phyloP scores from a whole-genome alignment of 1,284 basidiomycete species.

The Fomitiporia mediterranea region DNA sequence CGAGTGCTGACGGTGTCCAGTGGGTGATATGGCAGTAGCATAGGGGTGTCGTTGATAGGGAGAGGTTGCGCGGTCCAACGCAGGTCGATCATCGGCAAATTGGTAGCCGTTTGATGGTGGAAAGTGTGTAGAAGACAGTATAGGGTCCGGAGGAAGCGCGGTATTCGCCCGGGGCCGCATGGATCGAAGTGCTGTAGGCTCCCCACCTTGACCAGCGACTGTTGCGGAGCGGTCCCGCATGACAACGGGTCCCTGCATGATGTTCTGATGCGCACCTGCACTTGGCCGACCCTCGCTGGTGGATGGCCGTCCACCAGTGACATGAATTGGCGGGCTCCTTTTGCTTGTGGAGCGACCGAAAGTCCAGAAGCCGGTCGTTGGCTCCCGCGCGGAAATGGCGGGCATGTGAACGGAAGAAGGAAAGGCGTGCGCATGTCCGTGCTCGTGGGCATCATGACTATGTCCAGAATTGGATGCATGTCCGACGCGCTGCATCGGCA shows the following conservation, averaged over 20 bases:
- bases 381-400: conserved; percentile 2
- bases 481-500: conserved; percentile 17
- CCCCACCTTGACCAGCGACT: conserved; percentile 1
- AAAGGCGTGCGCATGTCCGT: background rate
- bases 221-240: conserved; percentile 18
- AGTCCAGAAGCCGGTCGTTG: conserved; percentile 20
- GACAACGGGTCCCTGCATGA: background rate
- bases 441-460: conserved; percentile 10
- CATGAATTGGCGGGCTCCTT: conserved; percentile 4
- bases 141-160: background rate
- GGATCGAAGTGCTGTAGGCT: background rate
- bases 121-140: background rate
- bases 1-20: conserved; percentile 18
- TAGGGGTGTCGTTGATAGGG: conserved; percentile 36
- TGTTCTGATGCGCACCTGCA: conserved; percentile 7
- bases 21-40: conserved; percentile 39
- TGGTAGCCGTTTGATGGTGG: background rate
- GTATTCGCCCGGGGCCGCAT: conserved; percentile 14
- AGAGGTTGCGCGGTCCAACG: background rate
- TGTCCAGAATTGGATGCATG: conserved; percentile 16
- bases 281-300: conserved; percentile 18
- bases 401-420: background rate
- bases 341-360: conserved; percentile 14
- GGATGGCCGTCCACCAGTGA: conserved; percentile 9
- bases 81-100: background rate